phyloP scores from a whole-genome alignment of 805 yeast species.

The Cephaloascus fragrans region DNA sequence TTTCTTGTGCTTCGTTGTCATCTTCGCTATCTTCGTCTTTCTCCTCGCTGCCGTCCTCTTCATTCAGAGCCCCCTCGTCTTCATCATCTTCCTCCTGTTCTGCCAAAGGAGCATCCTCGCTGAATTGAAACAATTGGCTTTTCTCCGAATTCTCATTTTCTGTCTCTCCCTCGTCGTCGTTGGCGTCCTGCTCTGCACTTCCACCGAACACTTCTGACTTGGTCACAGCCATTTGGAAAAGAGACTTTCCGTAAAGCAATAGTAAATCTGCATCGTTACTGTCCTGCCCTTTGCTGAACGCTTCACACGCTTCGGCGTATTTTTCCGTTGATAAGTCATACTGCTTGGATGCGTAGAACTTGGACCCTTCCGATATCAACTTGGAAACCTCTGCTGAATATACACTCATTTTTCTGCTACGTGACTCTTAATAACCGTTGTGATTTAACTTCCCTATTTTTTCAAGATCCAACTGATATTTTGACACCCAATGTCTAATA shows the following conservation, averaged over 20 bases:
- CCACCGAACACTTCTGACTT: conserved; percentile 73
- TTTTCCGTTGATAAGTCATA: conserved; percentile 60
- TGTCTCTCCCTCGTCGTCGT: conserved; percentile 13
- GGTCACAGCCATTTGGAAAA: conserved; percentile 68
- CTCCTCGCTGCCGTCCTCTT: conserved; percentile 11
- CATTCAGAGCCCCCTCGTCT: conserved; percentile 12
- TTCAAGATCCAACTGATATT: no score
- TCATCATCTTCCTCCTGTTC: conserved; percentile 13
- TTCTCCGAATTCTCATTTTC: conserved; percentile 12
- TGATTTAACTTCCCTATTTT: no score
- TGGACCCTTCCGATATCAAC: conserved; percentile 52
- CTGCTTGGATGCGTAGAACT: conserved; percentile 51
- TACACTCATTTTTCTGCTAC: background rate
- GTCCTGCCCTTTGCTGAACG: conserved; percentile 32
- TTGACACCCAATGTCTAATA: no score
- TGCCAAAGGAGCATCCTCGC: conserved; percentile 24
- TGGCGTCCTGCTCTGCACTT: conserved; percentile 12
- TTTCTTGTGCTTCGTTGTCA: conserved; percentile 9
- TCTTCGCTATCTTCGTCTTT: conserved; percentile 10
- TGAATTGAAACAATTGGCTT: conserved; percentile 19
- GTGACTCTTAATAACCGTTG: no score
- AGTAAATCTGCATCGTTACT: conserved; percentile 71
- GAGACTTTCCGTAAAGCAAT: conserved; percentile 67
- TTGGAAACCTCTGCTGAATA: conserved; percentile 33
- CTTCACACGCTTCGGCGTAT: conserved; percentile 68